These are phyloP conservation scores for Rhynchospora pubera DNA, from an alignment of 176 grass and related monocot genomes.

Conservation along the genomic window DNA sequence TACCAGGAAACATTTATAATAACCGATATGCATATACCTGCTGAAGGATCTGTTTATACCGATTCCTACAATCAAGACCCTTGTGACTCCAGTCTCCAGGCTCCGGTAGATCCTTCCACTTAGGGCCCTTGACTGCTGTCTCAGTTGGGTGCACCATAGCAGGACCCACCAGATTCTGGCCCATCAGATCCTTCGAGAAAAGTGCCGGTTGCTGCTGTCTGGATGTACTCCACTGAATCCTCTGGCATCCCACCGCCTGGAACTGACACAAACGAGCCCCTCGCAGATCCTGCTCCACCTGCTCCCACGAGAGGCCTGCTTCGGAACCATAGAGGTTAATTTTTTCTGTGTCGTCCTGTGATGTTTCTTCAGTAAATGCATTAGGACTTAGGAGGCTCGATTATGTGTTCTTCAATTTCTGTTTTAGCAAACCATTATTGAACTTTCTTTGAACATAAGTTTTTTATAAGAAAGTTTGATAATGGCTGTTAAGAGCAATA, in stretches of 20 bases:
- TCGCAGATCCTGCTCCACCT: constrained; percentile 29
- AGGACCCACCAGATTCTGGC: constrained; percentile 59
- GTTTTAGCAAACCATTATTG: constrained; percentile 1
- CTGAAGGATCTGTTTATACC: constrained; percentile 85
- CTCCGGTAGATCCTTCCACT: constrained; percentile 69
- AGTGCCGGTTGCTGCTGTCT: constrained; percentile 90
- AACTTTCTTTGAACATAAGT: background rate
- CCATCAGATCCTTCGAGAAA: constrained; percentile 68
- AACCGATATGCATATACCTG: constrained; percentile 54
- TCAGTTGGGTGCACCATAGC: constrained; percentile 87
- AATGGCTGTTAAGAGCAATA: too few relatives aligned
- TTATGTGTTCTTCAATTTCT: constrained; percentile 79
- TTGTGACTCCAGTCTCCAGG: constrained; percentile 73
- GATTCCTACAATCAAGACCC: constrained; percentile 72
- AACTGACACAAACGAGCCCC: constrained; percentile 73
- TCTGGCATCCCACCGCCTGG: constrained; percentile 53
- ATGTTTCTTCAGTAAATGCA: constrained; percentile 41
- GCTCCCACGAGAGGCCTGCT: constrained; percentile 61
- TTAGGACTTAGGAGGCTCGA: constrained; percentile 73
- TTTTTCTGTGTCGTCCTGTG: constrained; percentile 50
- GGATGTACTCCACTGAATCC: constrained; percentile 50
- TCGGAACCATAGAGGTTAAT: constrained; percentile 75
- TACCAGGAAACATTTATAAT: background rate
- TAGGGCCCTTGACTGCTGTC: constrained; percentile 46
- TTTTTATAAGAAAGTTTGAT: too few relatives aligned